Conservation (phyloP, 352 stramenopile genomes). For the Globisporangium cederbergense region DNA sequence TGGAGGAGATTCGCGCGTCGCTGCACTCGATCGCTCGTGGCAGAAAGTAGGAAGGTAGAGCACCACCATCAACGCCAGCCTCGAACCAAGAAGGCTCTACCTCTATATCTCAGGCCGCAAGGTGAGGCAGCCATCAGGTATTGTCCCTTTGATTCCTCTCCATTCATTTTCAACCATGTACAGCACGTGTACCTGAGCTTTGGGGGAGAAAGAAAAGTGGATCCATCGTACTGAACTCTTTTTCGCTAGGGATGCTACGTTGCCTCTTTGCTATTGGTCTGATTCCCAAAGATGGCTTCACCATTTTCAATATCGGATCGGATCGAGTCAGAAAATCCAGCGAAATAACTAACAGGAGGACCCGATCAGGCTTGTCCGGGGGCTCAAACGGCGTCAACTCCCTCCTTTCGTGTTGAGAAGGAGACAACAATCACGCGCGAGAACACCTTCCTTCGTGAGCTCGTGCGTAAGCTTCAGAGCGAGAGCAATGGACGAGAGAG, state of each 20-base stretch:
- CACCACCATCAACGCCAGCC: background rate
- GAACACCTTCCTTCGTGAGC: constrained; percentile 4
- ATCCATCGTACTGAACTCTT: constrained; percentile 7
- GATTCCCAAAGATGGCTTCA: background rate
- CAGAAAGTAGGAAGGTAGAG: constrained; percentile 6
- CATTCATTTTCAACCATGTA: background rate
- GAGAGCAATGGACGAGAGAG: background rate
- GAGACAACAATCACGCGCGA: background rate
- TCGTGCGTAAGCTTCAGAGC: background rate
- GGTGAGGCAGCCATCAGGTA: background rate
- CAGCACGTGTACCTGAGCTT: background rate
- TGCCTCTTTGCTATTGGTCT: background rate
- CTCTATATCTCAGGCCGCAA: background rate
- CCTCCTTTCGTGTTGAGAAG: background rate
- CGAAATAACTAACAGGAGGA: background rate
- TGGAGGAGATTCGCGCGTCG: constrained; percentile 69
- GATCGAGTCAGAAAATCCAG: constrained; percentile 7
- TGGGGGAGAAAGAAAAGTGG: background rate
- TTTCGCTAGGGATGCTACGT: background rate
- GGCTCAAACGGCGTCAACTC: background rate
- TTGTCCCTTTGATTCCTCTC: background rate
- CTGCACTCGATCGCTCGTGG: constrained; percentile 49
- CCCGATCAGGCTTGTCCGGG: background rate
- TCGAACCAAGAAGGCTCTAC: background rate
- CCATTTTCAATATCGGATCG: background rate